A percentile compares a stretch with the other conserved stretches of the same genome.
Evolutionary conservation across 106 monocot genomes (phyloP).

Genomic region (Iris macrosiphon): DNA sequence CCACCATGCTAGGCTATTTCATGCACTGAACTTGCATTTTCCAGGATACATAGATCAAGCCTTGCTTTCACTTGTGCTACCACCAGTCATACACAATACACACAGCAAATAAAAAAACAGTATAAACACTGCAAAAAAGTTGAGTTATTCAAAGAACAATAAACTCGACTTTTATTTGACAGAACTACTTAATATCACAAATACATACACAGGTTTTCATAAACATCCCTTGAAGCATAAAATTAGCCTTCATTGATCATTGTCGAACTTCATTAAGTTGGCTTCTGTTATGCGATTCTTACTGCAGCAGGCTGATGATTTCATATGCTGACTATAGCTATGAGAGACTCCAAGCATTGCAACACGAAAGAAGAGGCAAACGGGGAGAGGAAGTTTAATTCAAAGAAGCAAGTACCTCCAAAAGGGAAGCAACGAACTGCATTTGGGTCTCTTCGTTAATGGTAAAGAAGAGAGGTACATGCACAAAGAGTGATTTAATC

Average conservation of each 20-base stretch:
- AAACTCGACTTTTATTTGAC: not conserved
- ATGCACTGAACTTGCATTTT: too few species aligned
- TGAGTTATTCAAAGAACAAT: not conserved
- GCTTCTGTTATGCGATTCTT: not conserved
- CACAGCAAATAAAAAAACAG: not conserved
- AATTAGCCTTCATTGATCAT: constrained; percentile 1
- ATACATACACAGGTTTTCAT: not conserved
- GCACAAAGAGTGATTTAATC: constrained; percentile 46
- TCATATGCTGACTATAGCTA: not conserved
- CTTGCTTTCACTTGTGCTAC: too few species aligned
- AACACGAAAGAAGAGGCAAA: too few species aligned
- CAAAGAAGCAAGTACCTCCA: constrained; percentile 64
- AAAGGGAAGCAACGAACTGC: constrained; percentile 72
- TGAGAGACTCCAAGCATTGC: not conserved
- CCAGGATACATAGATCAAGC: too few species aligned
- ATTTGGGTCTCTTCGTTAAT: constrained; percentile 85
- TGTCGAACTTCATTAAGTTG: not conserved
- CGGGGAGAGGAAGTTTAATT: not conserved
- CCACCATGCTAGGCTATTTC: too few species aligned
- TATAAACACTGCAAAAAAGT: not conserved
- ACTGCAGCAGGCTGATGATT: not conserved
- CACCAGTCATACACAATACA: not conserved
- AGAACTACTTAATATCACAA: not conserved
- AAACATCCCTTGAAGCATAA: constrained; percentile 3
- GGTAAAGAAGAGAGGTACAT: constrained; percentile 79